phyloP scores from a whole-genome alignment of 345 rosid genomes.

The Turritis glabra region DNA sequence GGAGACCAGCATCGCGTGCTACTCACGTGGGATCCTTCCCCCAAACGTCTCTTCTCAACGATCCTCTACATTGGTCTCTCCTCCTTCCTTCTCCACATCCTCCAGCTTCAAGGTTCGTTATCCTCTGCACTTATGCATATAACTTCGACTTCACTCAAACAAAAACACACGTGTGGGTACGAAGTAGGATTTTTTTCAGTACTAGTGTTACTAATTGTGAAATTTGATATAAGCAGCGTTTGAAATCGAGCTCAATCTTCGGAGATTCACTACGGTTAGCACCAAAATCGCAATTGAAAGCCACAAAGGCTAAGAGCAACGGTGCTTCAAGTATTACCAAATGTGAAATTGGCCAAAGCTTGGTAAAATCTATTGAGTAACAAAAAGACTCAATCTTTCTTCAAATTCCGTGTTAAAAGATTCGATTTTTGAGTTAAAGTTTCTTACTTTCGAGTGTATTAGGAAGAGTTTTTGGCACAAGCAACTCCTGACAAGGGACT shows the following conservation, averaged over 20 bases:
- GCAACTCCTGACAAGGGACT: conserved; percentile 85
- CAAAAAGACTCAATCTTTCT: not conserved
- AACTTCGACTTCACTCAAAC: not conserved
- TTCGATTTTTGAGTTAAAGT: conserved; percentile 7
- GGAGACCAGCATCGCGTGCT: conserved; percentile 73
- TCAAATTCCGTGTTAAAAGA: not conserved
- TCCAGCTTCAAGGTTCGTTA: conserved; percentile 65
- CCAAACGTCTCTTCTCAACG: conserved; percentile 75
- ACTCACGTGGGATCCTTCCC: conserved; percentile 61
- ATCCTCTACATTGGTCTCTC: conserved; percentile 59
- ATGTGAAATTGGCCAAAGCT: conserved; percentile 93
- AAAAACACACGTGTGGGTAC: conserved; percentile 5
- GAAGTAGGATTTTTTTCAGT: not conserved
- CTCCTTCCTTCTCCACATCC: conserved; percentile 56
- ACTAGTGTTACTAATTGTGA: not conserved
- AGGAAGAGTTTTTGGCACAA: conserved; percentile 92
- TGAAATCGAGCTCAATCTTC: conserved; percentile 54
- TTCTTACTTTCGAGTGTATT: conserved; percentile 9
- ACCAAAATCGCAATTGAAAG: conserved; percentile 55
- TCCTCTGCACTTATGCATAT: not conserved
- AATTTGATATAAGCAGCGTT: conserved; percentile 36
- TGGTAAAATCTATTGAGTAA: conserved; percentile 48
- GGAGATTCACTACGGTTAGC: conserved; percentile 69
- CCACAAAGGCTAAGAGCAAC: conserved; percentile 58
- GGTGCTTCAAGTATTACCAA: conserved; percentile 55